Base-by-base conservation (phyloP, 1,284 basidiomycete genomes). In the Pyrrhoderma noxium region DNA sequence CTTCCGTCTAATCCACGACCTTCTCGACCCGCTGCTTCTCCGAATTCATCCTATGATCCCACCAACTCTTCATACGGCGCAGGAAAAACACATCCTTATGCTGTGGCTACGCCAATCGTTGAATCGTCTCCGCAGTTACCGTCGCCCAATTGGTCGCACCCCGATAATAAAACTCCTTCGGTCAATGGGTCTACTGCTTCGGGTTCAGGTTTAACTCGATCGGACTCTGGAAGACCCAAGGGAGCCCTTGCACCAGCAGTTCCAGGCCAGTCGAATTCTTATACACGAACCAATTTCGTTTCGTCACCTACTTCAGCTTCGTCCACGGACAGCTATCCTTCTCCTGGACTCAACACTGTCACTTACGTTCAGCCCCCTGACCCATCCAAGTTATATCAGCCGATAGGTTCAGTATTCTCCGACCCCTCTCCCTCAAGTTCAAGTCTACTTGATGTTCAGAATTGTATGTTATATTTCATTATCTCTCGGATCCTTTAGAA, bases 171-270 rank as follows among this genome's bases (percentile, higher is more conserved):
- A 22, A 51, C 23, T 23, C 11, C 27, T 25, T 19, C 46, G 19
- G 27, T 19, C 11, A 55, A 51, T 47, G 50, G 50, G n/a, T 5
- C 27, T 11, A 45, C 38, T 25, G 36, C 25, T 14, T 9, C 16
- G 8, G 21, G n/a, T 2, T n/a, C 52, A n/a, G n/a, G 25, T 23
- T 45, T 55, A 4, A 37, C 8, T 25, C 45, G 50, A 2, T 44
- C 51, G 27, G 51, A 49, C 34, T 56, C 54, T 43, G 35, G n/a
- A 27, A 49, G 56, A 22, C 56, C 56, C 18, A 48, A 42, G 22
- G 56, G 56, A 34, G 56, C 56, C 14, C 51, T 52, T 7, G 53
- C 53, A 27, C 53, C 56, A n/a, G 39, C 56, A 8, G 52, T 57
- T 9, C 56, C 56, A 19, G 56, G 56, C 9, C 44, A 53, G 46